These are phyloP conservation scores for Rhizopogon vulgaris DNA, from an alignment of 768 basidiomycete species.

Conservation along the genomic window DNA sequence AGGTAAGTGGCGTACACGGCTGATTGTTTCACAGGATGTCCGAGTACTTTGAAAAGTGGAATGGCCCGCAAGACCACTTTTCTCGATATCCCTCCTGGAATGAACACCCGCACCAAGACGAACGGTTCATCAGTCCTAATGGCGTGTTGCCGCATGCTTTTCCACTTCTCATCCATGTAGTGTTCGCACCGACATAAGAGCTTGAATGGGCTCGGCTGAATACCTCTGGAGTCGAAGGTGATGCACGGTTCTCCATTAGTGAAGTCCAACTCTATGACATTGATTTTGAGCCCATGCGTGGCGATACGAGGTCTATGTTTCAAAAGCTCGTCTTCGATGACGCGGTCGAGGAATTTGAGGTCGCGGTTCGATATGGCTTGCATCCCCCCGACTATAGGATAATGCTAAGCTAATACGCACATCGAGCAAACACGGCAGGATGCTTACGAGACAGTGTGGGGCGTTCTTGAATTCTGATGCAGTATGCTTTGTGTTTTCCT, in stretches of 20 bases:
- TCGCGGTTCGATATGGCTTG: constrained; percentile 17
- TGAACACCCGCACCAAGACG: constrained; percentile 21
- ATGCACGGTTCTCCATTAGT: constrained; percentile 4
- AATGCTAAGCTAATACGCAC: not conserved
- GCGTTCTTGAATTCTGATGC: constrained; percentile 14
- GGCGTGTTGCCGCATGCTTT: constrained; percentile 12
- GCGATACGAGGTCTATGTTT: constrained; percentile 12
- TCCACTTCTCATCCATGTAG: constrained; percentile 19
- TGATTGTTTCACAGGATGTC: not conserved
- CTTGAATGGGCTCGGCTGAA: constrained; percentile 18
- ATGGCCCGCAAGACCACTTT: constrained; percentile 22
- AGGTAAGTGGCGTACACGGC: constrained; percentile 13
- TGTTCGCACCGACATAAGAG: constrained; percentile 19
- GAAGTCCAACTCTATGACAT: constrained; percentile 21
- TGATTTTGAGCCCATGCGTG: constrained; percentile 11
- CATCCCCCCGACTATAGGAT: constrained; percentile 17
- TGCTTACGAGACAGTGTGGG: constrained; percentile 13
- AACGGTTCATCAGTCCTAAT: constrained; percentile 8
- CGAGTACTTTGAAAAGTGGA: constrained; percentile 13
- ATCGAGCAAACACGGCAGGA: not conserved
- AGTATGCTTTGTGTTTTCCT: constrained; percentile 24
- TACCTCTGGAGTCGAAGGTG: constrained; percentile 17
- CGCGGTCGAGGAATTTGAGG: constrained; percentile 19
- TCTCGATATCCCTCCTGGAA: constrained; percentile 21
- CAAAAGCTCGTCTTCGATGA: constrained; percentile 20